Base-by-base conservation (phyloP, 768 basidiomycete genomes). In the Agaricus subrufescens region DNA sequence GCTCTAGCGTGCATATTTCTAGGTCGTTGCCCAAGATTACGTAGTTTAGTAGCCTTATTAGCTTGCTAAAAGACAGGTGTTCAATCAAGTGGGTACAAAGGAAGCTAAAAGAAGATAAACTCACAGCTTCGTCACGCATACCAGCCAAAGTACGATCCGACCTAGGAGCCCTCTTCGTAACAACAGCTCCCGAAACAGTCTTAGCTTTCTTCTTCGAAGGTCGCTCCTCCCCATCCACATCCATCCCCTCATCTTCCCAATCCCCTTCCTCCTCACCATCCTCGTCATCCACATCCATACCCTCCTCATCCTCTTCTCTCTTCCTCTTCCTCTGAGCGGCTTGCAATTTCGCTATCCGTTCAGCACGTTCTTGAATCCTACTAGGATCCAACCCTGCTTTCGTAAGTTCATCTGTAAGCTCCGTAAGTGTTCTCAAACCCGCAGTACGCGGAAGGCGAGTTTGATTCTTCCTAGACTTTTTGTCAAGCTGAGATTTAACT, bases 1-100 rank as follows among this genome's bases (percentile, higher is more conserved):
- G 94, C 95, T 68, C 88, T 92, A 26, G 93, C 96, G 44, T 85
- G 79, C 78, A 85, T 84, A 69, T 96, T 96, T 58, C 93, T 87
- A 52, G 81, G 82, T 62, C 96, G 80, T 69, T 96, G 94, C 5
- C 87, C 87, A 53, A 96, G 81, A 64, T 92, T 91, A 61, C 91
- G 88, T 56, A 98, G 77, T 65, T 87, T 84, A 69, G 82, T 73
- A 15, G 96, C 91, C 66, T 86, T 87, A 58, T 83, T 76, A 31
- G 78, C 83, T 86, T 97, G 92, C 86, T 91, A 58, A 46, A 49
- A 29, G 52, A 46, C 15, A 61, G 64, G 50, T 52, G 52, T 55
- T 50, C 29, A 58, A 25, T 46, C 14, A 15, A 48, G 31, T 29
- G 10, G 11, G 8, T 10, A 26, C 23, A 15, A 31, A 14, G 47